Evolutionary conservation across 2,329 filamentous ascomycete species (phyloP), one percentile per base, ranked within the genome.

Genomic region (Cladosporium sp.): DNA sequence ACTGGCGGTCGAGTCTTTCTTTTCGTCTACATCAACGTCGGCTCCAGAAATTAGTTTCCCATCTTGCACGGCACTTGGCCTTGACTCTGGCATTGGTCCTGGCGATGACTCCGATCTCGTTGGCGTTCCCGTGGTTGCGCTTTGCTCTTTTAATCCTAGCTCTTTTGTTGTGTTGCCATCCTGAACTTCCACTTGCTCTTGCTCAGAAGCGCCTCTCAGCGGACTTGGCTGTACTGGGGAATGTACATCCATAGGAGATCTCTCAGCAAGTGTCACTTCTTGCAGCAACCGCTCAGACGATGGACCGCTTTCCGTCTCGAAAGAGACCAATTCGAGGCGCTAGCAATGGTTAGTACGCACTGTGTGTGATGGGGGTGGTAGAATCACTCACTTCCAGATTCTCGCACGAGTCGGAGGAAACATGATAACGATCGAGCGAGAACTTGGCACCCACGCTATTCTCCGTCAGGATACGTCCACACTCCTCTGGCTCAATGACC

Each of bases 211-310:
- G 18, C 55, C 55, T 21, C 55, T 59, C 55, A 59, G 55, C 55
- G 24, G 55, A 59, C 36, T 59, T 59, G 55, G 55, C 55, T 59
- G 55, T 41, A 59, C 32, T 59, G 55, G 55, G 18, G 55, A 44
- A n/a, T 59, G 55, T 41, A 59, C 55, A 59, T 59, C 55, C 55
- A 59, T 41, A 59, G 55, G 32, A 18, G 32, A 59, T 59, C 36
- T n/a, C 55, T 59, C 55, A 59, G 55, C 55, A 59, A 59, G 55
- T 44, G 55, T 59, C 55, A 59, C 55, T 59, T 59, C 55, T 59
- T 59, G 55, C 55, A 59, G 21, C 18, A 59, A 59, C 24, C 55
- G 55, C 55, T 41, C 34, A 59, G 55, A 59, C 55, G 55, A n/a
- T 59, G 34, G 55, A 59, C 55, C 55, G 55, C 55, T 41, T n/a